phyloP scores from a whole-genome alignment of 1,284 basidiomycete species.

The Tilletia caries region DNA sequence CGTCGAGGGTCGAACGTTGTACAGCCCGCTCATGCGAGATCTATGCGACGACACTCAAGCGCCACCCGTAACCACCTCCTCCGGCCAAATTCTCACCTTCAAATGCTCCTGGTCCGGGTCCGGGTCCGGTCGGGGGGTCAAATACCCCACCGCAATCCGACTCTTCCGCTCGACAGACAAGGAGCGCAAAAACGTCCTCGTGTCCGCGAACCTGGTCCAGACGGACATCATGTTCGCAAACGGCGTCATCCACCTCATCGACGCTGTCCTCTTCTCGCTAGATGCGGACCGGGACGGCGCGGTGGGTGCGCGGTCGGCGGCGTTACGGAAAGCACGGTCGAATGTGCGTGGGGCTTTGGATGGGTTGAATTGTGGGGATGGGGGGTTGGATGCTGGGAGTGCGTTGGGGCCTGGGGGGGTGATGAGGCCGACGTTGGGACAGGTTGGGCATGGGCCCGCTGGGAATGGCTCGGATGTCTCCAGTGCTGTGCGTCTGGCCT shows the following conservation, averaged over 20 bases:
- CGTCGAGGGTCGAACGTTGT: constrained; percentile 5
- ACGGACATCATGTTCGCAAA: constrained; percentile 7
- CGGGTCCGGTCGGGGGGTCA: neutral
- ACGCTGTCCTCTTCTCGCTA: neutral
- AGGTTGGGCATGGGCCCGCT: neutral
- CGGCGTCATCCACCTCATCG: constrained; percentile 13
- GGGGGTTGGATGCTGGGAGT: neutral
- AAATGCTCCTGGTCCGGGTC: neutral
- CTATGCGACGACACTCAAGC: neutral
- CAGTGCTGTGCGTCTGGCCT: neutral
- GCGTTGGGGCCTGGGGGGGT: neutral
- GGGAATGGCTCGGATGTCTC: neutral
- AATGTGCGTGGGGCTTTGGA: neutral
- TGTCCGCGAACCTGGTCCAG: constrained; percentile 4
- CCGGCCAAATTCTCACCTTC: neutral
- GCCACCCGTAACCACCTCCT: constrained; percentile 5
- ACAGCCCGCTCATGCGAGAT: constrained; percentile 6
- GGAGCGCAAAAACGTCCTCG: neutral
- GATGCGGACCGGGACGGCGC: neutral
- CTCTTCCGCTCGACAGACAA: neutral
- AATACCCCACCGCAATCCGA: neutral
- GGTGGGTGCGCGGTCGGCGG: neutral
- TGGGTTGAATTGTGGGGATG: neutral
- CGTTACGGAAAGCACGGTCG: neutral
- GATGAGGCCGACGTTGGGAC: neutral